A percentile compares a stretch with the other conserved stretches of the same genome.
phyloP scores from a whole-genome alignment of 148 eudicot genomes.

The Diospyros lotus region DNA sequence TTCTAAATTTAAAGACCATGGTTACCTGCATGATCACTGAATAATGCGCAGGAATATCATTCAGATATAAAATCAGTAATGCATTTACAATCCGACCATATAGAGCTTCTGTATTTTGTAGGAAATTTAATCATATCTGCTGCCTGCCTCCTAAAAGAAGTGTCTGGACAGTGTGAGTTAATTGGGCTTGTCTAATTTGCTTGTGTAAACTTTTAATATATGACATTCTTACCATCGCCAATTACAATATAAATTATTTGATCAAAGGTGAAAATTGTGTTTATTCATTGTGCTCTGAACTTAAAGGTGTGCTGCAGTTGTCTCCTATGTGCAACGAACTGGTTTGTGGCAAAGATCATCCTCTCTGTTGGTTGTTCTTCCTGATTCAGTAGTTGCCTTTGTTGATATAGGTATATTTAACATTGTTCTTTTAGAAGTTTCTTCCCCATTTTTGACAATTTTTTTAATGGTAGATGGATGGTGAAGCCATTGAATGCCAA shows the following conservation, averaged over 20 bases:
- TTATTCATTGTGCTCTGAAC: too few relatives aligned
- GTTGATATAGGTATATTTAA: not conserved
- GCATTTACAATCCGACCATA: not conserved
- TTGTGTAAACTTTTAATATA: not conserved
- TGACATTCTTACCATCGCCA: not conserved
- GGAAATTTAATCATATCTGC: not conserved
- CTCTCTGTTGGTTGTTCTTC: constrained; percentile 1
- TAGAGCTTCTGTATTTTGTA: not conserved
- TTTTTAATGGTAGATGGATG: constrained; percentile 46
- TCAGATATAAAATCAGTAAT: not conserved
- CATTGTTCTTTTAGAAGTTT: not conserved
- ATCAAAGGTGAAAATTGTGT: not conserved
- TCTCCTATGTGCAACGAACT: not conserved
- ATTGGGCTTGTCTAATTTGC: not conserved
- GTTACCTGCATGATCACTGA: not conserved
- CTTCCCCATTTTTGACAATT: not conserved
- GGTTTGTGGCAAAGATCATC: not conserved
- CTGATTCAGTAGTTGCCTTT: not conserved
- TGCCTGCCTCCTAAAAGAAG: not conserved
- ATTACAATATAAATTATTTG: not conserved
- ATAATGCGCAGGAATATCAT: not conserved
- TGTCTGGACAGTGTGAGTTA: not conserved
- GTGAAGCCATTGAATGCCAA: constrained; percentile 40
- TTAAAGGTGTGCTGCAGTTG: not conserved
- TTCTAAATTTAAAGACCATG: not conserved